These are phyloP conservation scores for Boletus reticulatus DNA, from an alignment of 768 basidiomycete genomes.

Conservation along the genomic window DNA sequence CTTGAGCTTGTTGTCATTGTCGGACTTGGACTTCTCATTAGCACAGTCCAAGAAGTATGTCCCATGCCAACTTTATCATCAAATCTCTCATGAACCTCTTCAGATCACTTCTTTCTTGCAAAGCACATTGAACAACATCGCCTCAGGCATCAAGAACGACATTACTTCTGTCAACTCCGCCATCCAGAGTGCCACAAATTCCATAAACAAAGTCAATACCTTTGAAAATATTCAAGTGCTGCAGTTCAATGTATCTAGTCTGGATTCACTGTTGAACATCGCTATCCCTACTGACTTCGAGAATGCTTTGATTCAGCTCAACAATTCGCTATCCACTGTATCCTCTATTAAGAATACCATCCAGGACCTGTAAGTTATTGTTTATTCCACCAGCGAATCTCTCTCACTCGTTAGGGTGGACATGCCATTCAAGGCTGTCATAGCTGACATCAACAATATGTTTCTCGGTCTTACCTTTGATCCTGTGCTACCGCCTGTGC, in stretches of 20 bases:
- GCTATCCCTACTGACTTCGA: conserved; percentile 77
- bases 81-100: conserved; percentile 8
- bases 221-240: conserved; percentile 68
- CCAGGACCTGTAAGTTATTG: conserved; percentile 57
- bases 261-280: conserved; percentile 73
- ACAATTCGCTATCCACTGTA: conserved; percentile 76
- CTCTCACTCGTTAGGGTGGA: conserved; percentile 52
- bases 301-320: conserved; percentile 68
- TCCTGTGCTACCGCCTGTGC: conserved; percentile 72
- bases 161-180: conserved; percentile 65
- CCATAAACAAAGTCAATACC: conserved; percentile 75
- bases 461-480: conserved; percentile 71
- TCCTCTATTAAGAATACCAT: conserved; percentile 68
- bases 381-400: background rate
- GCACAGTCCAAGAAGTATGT: conserved; percentile 79
- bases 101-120: conserved; percentile 75
- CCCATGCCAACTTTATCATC: background rate
- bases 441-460: conserved; percentile 86
- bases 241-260: conserved; percentile 70
- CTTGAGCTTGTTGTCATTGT: conserved; percentile 87
- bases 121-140: conserved; percentile 53
- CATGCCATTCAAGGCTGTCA: conserved; percentile 84
- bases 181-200: conserved; percentile 60
- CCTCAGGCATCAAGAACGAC: conserved; percentile 72
- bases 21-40: conserved; percentile 73